phyloP scores from a whole-genome alignment of 192 early-diverging fungal genomes.

The Gigaspora rosea region DNA sequence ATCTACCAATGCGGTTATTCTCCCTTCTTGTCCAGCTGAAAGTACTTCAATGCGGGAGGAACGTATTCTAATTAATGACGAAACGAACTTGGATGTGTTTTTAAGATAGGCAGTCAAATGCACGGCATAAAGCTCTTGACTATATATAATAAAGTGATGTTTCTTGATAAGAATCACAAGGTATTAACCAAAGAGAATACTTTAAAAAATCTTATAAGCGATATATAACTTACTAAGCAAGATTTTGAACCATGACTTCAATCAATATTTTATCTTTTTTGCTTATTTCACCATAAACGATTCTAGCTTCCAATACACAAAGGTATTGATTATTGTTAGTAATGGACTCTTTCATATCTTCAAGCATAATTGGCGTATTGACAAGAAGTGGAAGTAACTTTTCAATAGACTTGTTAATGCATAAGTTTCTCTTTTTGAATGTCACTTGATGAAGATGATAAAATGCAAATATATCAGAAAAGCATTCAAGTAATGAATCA shows the following conservation, averaged over 20 bases:
- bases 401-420: not conserved
- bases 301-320: not conserved
- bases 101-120: constrained; percentile 10
- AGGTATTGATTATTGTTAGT: not conserved
- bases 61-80: not conserved
- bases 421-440: not conserved
- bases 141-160: not conserved
- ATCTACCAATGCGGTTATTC: not conserved
- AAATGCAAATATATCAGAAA: not conserved
- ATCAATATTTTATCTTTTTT: not conserved
- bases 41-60: not conserved
- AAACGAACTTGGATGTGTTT: not conserved
- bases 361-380: not conserved
- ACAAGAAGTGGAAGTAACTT: not conserved
- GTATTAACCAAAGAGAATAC: not conserved
- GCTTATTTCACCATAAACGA: not conserved
- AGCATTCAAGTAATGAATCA: not conserved
- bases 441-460: not conserved
- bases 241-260: not conserved
- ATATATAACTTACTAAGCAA: not conserved
- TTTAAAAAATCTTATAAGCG: not conserved
- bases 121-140: not conserved
- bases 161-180: not conserved
- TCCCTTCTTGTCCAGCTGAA: not conserved
- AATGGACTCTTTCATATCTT: not conserved